Evolutionary conservation across 768 basidiomycete genomes (phyloP), one percentile per base, ranked within the genome.

Genomic region (Bullera alba): DNA sequence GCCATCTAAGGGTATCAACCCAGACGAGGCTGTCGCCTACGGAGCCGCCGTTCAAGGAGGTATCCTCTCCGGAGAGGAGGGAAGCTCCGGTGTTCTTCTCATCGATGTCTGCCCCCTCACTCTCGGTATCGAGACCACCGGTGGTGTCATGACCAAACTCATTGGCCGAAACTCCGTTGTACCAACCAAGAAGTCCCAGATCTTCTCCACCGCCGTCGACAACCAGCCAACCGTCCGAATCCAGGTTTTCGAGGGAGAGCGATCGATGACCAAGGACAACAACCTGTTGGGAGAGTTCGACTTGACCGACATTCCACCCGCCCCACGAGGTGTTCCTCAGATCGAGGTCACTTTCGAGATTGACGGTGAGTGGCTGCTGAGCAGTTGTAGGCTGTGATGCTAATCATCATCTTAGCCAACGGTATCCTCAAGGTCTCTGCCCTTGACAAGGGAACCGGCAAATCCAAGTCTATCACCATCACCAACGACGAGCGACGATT

Each of bases 21-120:
- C 93, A 46, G 93, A 97, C 60, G 93, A 96, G 77, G 92, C 93
- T 50, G 91, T 97, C 51, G 93, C 93, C 17, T 95, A 95, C 74
- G 92, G 93, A 86, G 93, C 93, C 52, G 93, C 93, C 47, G 89
- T 97, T 59, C 93, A 99, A 76, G 93, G 88, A 76, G 93, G 90
- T 79, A 92, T 99, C 64, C 86, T 99, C 53, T 85, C 90, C 39
- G 93, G 93, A 46, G 90, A 89, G 66, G 86, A 88, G 71, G 86
- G 85, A 53, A 85, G 85, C 53, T 81, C 79, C 46, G 91, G 87
- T 60, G 81, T 96, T 57, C 86, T 96, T 54, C 85, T 97, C 51
- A 89, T 96, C 67, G 93, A 97, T 74, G 92, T 97, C 53, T 62
- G 78, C 86, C 51, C 92, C 85, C 52, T 72, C 48, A 72, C 68